Evolutionary conservation across 1,284 basidiomycete species (phyloP), one percentile per base, ranked within the genome.

Genomic region (Polyporus tsugae): DNA sequence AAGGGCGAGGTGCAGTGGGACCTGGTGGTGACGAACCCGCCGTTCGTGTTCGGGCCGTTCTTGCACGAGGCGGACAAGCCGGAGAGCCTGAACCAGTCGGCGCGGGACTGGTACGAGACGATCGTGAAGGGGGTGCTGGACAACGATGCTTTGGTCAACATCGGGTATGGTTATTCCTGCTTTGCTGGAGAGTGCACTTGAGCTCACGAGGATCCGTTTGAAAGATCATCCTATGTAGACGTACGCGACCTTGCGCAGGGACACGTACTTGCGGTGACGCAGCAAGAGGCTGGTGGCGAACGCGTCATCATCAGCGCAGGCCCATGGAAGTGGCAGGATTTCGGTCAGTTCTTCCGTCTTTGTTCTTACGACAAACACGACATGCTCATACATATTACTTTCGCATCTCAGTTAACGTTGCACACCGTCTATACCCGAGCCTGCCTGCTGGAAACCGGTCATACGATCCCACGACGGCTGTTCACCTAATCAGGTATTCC

Each of bases 201-300:
- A 9, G 13, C 49, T 66, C 36, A 65, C 22, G 33, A 7, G 44
- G 39, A n/a, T 6, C 11, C n/a, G 9, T 42, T 42, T 7, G 17
- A 3, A 49, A 72, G 69, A 7, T 60, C 64, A 29, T 64, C 66
- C 19, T 90, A 83, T 79, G 83, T 90, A 46, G 88, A 91, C 70
- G 89, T 91, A 2, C 83, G 89, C 19, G 89, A 91, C 72, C 80
- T 92, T 29, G 90, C 86, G 0, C 78, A 82, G 5, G 87, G 86
- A 0, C 90, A 92, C 71, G 79, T 84, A 10, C 80, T 83, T 13
- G 86, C 90, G 0, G 79, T 91, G 5, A 81, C 83, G 41, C 82
- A 83, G 42, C 65, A 60, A 29, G 79, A 82, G 11, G 84, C 84
- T 11, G 91, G 90, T 0, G 87, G 86, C 0, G 79, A 93, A 71